Evolutionary conservation across 2,329 filamentous ascomycete species (phyloP), one percentile per base, ranked within the genome.

Genomic region (Coleophoma crateriformis): DNA sequence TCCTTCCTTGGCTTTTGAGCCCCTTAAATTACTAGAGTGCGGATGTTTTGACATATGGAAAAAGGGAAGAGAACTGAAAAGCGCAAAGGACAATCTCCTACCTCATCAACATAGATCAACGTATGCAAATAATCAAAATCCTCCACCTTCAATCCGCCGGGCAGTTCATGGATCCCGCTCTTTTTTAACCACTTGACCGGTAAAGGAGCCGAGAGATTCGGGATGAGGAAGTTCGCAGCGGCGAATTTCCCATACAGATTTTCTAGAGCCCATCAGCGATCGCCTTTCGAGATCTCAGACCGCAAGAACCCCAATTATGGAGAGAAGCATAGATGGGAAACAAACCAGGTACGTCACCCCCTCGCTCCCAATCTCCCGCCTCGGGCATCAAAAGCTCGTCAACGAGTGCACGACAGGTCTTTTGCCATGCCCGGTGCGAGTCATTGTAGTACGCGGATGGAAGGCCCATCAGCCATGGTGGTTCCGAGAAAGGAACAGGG

Each of bases 91-190:
- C 13, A 27, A 33, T n/a, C 10, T n/a, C 58, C 41, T 58, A 78
- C 74, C 68, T 88, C 87, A 59, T 90, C 85, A 4, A 71, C 68
- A 60, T 84, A 90, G 46, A 90, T 89, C 48, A 82, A 73, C 0
- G 76, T 81, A 61, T 90, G 85, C 10, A 88, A 71, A 56, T 84
- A 83, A 60, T 88, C 85, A 69, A 84, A 90, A 22, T 90, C 84
- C 61, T 90, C 85, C 2, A 90, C 78, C 55, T 80, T 82, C 2
- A 85, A 66, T 0, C 77, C 78, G 1, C 84, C 85, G 0, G 84
- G 70, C 38, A 90, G 79, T 58, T 86, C 78, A 50, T 81, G 69
- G 42, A 90, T 82, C 0, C 82, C 85, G 15, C 85, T 60, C 41
- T 72, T 76, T 65, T 83, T 83, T 52, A 89, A 68, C 81, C 84